Percentiles rank a stretch among this genome's conserved stretches.
These are phyloP conservation scores for Ammopiptanthus mongolicus DNA, from an alignment of 306 rosid species.

Conservation along the genomic window DNA sequence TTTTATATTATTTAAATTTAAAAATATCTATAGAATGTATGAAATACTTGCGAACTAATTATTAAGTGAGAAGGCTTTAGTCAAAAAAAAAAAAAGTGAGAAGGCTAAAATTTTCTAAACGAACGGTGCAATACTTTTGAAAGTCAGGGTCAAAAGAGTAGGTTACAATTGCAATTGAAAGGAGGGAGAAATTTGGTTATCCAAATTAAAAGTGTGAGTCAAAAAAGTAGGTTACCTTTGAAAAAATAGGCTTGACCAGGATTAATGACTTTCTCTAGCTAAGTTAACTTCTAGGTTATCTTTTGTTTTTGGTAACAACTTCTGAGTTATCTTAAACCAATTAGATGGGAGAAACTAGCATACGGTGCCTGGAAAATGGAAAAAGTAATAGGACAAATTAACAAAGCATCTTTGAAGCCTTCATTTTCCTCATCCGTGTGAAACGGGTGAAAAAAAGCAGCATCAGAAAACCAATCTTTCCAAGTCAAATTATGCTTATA, in stretches of 20 bases:
- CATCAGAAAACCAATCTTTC: background rate
- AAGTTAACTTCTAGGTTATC: background rate
- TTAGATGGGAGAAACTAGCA: background rate
- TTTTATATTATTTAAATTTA: too few relatives aligned
- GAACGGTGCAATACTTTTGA: slow-evolving; percentile 5
- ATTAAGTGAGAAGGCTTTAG: too few relatives aligned
- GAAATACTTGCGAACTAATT: too few relatives aligned
- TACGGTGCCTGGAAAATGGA: background rate
- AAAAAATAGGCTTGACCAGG: background rate
- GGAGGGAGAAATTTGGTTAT: slow-evolving; percentile 4
- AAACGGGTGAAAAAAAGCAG: background rate
- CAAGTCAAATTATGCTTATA: background rate
- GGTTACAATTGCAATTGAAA: background rate
- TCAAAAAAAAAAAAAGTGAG: too few relatives aligned
- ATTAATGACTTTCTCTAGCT: background rate
- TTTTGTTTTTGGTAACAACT: too few relatives aligned
- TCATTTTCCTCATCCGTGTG: background rate
- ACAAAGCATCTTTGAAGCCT: background rate
- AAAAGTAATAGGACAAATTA: background rate
- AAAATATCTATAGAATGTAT: too few relatives aligned
- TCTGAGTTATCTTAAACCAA: background rate
- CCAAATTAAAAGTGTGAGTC: slow-evolving; percentile 9
- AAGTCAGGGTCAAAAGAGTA: too few relatives aligned
- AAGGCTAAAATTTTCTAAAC: background rate
- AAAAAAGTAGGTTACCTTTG: slow-evolving; percentile 8